Base-by-base conservation (phyloP, 2,329 filamentous ascomycete genomes). In the Xylariaceae sp. region DNA sequence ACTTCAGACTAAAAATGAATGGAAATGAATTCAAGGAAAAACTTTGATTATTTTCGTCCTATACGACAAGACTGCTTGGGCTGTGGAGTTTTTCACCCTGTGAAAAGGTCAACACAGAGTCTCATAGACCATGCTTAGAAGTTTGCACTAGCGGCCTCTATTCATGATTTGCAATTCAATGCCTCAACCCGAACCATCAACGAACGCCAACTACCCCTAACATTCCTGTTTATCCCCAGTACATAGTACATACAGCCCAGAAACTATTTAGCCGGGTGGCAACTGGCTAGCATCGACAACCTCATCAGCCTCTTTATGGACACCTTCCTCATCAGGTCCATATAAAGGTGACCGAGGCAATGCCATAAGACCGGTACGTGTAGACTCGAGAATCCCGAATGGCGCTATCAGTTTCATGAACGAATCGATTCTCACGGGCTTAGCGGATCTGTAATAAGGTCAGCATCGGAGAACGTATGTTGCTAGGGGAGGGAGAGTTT, bases 371-470 rank as follows among this genome's bases (percentile, higher is more conserved):
- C 94, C 94, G 55, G 94, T 97, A 58, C 94, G 85, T 50, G 92
- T 91, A 49, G 91, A 96, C 76, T 99, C 94, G 50, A 99, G 81
- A 64, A 99, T 96, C 68, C 94, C 94, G 71, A 97, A 99, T 9
- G 92, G 92, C 54, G 84, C 80, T 68, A 99, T 86, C 59, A 99
- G 81, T 77, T 97, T 99, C 75, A 99, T 87, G 79, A 96, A 99
- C 1, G 91, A 95, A 74, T 99, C 91, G 69, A 99, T 96, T 73
- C 94, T 87, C 59, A 80, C 83, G 37, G 90, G 91, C 75, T 99
- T 99, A 57, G 94, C 94, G 51, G 91, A 96, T 6, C 87, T 91
- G 64, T 49, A 55, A 32, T 35, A 4, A 35, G 51, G 61, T 72
- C 51, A 69, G 56, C 52, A 46, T 57, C 48, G 47, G 37, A 44